Evolutionary conservation across 257 asterid species (phyloP).

Genomic region (Solanum corneliomulleri): DNA sequence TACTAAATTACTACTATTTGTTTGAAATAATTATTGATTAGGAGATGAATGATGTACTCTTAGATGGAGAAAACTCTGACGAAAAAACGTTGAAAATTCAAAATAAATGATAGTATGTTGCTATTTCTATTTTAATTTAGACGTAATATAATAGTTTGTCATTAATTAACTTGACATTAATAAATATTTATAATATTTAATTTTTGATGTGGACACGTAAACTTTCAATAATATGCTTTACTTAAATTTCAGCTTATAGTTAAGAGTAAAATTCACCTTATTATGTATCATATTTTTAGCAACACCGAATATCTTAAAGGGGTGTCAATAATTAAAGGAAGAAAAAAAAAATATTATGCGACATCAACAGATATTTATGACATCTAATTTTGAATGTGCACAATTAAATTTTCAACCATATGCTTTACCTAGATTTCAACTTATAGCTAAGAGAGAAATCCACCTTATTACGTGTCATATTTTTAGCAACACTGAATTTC

Average conservation of each 20-base stretch:
- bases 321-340: too few relatives aligned
- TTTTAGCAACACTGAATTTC: too few relatives aligned
- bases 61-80: neutral
- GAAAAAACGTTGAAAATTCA: neutral
- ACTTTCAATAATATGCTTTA: neutral
- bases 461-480: neutral
- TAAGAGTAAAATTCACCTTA: neutral
- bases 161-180: too few relatives aligned
- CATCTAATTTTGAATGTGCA: too few relatives aligned
- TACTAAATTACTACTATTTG: neutral
- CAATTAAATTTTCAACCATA: neutral
- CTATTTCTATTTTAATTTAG: too few relatives aligned
- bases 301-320: too few relatives aligned
- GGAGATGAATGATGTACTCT: neutral
- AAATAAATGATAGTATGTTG: neutral
- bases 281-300: too few relatives aligned
- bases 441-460: neutral
- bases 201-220: too few relatives aligned
- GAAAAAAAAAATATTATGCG: too few relatives aligned
- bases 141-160: neutral
- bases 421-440: neutral
- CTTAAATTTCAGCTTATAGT: neutral
- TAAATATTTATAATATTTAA: rapidly evolving
- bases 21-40: neutral
- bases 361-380: too few relatives aligned